phyloP scores from a whole-genome alignment of 352 stramenopile species.

The Phytophthora brassicae region DNA sequence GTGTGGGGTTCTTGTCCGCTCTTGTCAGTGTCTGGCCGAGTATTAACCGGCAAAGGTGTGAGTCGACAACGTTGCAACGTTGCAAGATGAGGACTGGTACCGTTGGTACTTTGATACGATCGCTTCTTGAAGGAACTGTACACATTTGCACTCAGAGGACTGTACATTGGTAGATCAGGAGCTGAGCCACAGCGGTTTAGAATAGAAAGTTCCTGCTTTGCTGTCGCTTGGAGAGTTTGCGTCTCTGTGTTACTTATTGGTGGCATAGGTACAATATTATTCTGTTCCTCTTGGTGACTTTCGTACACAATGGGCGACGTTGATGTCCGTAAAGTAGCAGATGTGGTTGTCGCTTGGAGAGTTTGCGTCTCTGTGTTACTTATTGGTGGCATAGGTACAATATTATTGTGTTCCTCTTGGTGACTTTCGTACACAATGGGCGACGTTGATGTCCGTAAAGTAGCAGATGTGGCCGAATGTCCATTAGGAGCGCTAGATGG shows the following conservation, averaged over 20 bases:
- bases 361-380: neutral
- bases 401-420: neutral
- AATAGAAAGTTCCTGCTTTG: constrained; percentile 33
- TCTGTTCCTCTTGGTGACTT: neutral
- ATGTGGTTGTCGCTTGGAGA: too few relatives aligned
- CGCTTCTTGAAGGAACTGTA: constrained; percentile 77
- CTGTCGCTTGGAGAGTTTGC: neutral
- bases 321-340: neutral
- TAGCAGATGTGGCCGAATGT: neutral
- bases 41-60: constrained; percentile 57
- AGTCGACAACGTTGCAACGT: constrained; percentile 57
- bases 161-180: constrained; percentile 63
- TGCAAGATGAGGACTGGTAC: constrained; percentile 41
- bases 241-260: neutral
- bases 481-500: neutral
- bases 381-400: neutral
- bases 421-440: constrained; percentile 14
- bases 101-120: constrained; percentile 30
- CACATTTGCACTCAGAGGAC: constrained; percentile 43
- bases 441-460: constrained; percentile 2
- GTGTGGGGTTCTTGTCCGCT: too few relatives aligned
- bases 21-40: constrained; percentile 23
- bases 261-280: neutral
- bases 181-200: constrained; percentile 66
- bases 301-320: constrained; percentile 12